phyloP scores from a whole-genome alignment of 139 green algal species.

The Chlorella sp. region DNA sequence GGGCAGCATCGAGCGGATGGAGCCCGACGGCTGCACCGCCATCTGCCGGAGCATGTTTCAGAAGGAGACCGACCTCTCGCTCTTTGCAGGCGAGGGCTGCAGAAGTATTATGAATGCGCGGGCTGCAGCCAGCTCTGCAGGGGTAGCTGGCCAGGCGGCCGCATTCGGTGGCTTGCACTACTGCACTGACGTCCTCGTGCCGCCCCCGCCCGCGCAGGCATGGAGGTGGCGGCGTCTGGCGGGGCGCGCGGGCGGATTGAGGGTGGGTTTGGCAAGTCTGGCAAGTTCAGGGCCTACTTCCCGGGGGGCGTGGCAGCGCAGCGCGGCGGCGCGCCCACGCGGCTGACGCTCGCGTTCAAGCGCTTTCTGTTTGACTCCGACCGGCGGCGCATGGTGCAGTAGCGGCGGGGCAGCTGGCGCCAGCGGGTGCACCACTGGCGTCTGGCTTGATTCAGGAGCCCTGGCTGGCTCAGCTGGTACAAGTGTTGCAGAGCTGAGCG shows the following conservation, averaged over 20 bases:
- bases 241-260: slow-evolving; percentile 65
- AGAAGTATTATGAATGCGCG: background rate
- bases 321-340: slow-evolving; percentile 11
- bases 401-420: too few species aligned
- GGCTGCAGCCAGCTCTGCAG: background rate
- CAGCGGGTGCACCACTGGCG: too few species aligned
- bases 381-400: slow-evolving; percentile 55
- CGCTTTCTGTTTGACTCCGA: slow-evolving; percentile 65
- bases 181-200: background rate
- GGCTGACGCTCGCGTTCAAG: slow-evolving; percentile 70
- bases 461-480: too few species aligned
- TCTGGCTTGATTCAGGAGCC: too few species aligned
- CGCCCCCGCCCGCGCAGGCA: slow-evolving; percentile 28
- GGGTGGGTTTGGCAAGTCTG: slow-evolving; percentile 82
- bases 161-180: background rate
- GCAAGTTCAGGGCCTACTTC: slow-evolving; percentile 84
- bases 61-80: slow-evolving; percentile 88
- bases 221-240: slow-evolving; percentile 62
- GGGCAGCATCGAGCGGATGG: slow-evolving; percentile 77
- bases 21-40: slow-evolving; percentile 64
- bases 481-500: too few species aligned
- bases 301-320: slow-evolving; percentile 14
- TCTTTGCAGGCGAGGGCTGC: slow-evolving; percentile 57
- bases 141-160: background rate
- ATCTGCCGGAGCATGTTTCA: slow-evolving; percentile 92